phyloP scores from a whole-genome alignment of 257 asterid species.

The Nicotiana undulata region DNA sequence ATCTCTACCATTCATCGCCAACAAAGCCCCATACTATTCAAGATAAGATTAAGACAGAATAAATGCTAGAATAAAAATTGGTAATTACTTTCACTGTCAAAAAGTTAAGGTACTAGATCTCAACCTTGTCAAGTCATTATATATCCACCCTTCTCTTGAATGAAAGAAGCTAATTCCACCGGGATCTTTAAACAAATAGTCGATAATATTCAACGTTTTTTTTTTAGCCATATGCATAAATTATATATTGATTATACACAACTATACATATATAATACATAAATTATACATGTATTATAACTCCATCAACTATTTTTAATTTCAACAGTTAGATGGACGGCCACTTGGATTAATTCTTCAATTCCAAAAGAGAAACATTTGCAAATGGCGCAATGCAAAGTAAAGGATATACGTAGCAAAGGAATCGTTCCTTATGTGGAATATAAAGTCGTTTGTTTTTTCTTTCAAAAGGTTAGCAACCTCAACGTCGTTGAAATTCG shows the following conservation, averaged over 20 bases:
- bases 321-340: too few species aligned
- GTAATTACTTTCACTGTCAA: not conserved
- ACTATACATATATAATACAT: too few species aligned
- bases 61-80: not conserved
- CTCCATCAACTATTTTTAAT: too few species aligned
- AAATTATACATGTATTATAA: too few species aligned
- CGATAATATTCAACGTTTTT: rapidly evolving
- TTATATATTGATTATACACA: too few species aligned
- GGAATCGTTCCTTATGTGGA: not conserved
- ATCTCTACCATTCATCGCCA: not conserved
- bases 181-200: too few species aligned
- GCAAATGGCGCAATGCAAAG: not conserved
- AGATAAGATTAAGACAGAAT: not conserved
- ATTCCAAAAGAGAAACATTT: not conserved
- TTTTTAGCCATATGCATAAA: too few species aligned
- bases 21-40: not conserved
- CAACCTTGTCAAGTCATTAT: slow-evolving; percentile 2
- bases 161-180: not conserved
- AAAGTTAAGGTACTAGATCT: not conserved
- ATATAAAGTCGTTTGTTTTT: not conserved
- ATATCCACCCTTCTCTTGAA: not conserved
- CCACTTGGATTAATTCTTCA: too few species aligned
- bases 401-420: not conserved
- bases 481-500: not conserved
- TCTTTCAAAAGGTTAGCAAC: not conserved